Evolutionary conservation across 768 basidiomycete genomes (phyloP), one percentile per base, ranked within the genome.

Genomic region (Suillus occidentalis): DNA sequence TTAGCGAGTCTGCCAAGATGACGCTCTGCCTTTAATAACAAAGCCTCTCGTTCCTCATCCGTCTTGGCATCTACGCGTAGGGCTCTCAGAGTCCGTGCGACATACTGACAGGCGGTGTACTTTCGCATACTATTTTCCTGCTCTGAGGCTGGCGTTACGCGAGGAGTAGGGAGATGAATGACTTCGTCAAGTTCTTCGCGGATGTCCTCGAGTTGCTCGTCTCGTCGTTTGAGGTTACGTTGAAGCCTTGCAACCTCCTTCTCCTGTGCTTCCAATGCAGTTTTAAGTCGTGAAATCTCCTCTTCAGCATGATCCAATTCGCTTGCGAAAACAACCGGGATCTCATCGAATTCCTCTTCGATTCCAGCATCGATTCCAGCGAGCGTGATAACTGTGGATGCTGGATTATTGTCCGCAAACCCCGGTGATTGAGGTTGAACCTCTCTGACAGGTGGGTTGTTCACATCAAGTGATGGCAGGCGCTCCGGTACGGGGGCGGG

Each of bases 71-170:
- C 37, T 16, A 12, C 49, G 10, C 63, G 60, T 40, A 53, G 28
- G 20, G 60, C 50, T 52, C 43, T 53, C 25, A 65, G 64, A 45
- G 64, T 55, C 14, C 64, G 64, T 14, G 60, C 61, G 37, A 65
- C 28, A 55, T 65, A 65, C 40, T 65, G 64, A 61, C 61, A 34
- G 5, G 64, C 60, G 18, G 61, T 42, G 40, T 65, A 65, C 14
- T 61, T 37, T 62, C 64, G 61, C 61, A 61, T 62, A 22, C 39
- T 62, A 25, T 62, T 55, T 20, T 65, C 60, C 1, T 42, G 60
- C 36, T 52, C 47, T 34, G 63, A 47, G 9, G 60, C 37, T 43
- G 63, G 6, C 34, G 31, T 60, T 6, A 39, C 6, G 16, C n/a
- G 50, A 60, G 57, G 28, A 28, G 28, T 60, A 28, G 49, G 63